A percentile compares a stretch with the other conserved stretches of the same genome.
Evolutionary conservation across 2,329 filamentous ascomycete genomes (phyloP).

Genomic region (Rhynchosporium secalis): DNA sequence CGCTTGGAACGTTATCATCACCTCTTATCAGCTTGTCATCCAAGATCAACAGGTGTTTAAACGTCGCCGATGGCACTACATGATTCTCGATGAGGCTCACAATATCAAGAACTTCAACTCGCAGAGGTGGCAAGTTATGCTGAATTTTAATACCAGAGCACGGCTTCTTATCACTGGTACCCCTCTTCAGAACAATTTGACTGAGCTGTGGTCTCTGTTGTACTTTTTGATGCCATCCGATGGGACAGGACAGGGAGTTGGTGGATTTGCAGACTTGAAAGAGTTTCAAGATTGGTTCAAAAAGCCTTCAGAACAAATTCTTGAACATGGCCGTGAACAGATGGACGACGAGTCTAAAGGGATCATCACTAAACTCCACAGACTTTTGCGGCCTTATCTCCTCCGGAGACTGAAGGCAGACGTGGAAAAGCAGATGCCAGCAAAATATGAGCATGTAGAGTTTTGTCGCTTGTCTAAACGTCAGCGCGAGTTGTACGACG

Average conservation of each 20-base stretch:
- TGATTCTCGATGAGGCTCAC: slow-evolving; percentile 97
- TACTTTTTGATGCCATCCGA: slow-evolving; percentile 95
- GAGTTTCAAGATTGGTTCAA: slow-evolving; percentile 97
- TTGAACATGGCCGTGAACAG: slow-evolving; percentile 90
- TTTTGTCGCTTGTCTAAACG: slow-evolving; percentile 94
- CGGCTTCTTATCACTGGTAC: slow-evolving; percentile 89
- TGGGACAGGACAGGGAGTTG: slow-evolving; percentile 69
- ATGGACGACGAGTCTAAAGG: slow-evolving; percentile 92
- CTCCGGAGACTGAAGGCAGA: slow-evolving; percentile 90
- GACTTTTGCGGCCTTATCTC: slow-evolving; percentile 88
- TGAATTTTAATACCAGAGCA: slow-evolving; percentile 89
- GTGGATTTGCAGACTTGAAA: slow-evolving; percentile 89
- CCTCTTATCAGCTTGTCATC: slow-evolving; percentile 93
- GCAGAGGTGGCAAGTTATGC: slow-evolving; percentile 90
- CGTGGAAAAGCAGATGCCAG: slow-evolving; percentile 98
- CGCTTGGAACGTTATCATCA: slow-evolving; percentile 96
- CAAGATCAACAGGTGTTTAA: slow-evolving; percentile 95
- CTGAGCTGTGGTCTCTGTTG: slow-evolving; percentile 92
- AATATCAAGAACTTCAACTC: slow-evolving; percentile 99
- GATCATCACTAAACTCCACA: slow-evolving; percentile 91
- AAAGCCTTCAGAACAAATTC: slow-evolving; percentile 90
- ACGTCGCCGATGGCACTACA: slow-evolving; percentile 91
- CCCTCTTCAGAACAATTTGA: slow-evolving; percentile 93
- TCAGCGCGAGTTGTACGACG: slow-evolving; percentile 93
- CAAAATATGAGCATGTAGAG: slow-evolving; percentile 95